Base-by-base conservation (phyloP, 805 yeast species). In the Kregervanrija pseudodelftensis region DNA sequence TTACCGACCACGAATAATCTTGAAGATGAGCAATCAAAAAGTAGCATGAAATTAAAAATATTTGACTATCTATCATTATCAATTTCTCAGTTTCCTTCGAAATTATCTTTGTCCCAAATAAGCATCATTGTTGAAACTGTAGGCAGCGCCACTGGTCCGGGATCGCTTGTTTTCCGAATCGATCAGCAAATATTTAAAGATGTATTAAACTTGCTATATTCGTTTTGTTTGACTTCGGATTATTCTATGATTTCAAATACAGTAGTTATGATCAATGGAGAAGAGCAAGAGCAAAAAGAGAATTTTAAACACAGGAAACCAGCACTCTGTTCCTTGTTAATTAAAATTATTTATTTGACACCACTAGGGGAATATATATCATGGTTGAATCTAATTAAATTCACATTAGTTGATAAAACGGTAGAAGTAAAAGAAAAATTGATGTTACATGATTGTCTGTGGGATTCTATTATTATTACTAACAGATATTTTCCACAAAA, bases 401-500 rank as follows among this genome's bases (percentile, higher is more conserved):
- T 66, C 12, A 43, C 54, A 5, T 55, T 59, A 17, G 66, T 76
- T 17, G 60, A 63, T 36, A 46, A 46, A 0, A 39, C 48, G 1
- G 17, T 40, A 8, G 48, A 53, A 30, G 35, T 30, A 2, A 50
- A 49, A 28, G 85, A 80, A 51, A 55, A 53, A 15, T 47, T 48
- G 2, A 70, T 60, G 34, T 63, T 80, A 42, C 55, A 63, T 11
- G 64, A 60, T 15, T 58, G 59, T 37, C 54, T 79, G 39, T 80
- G 86, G 83, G 70, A 68, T 36, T 63, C 72, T 28, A 57, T 82
- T 10, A 44, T 64, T 5, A 49, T 50, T 3, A 71, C 82, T 40
- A 82, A 77, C 50, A 80, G 76, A 47, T 65, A 76, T 44, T 82
- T 78, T 51, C 63, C 77, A 44, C 78, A 77, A 49, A 67, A 82